Evolutionary conservation across 805 yeast species (phyloP).

Genomic region (Cyberlindnera mycetangii): DNA sequence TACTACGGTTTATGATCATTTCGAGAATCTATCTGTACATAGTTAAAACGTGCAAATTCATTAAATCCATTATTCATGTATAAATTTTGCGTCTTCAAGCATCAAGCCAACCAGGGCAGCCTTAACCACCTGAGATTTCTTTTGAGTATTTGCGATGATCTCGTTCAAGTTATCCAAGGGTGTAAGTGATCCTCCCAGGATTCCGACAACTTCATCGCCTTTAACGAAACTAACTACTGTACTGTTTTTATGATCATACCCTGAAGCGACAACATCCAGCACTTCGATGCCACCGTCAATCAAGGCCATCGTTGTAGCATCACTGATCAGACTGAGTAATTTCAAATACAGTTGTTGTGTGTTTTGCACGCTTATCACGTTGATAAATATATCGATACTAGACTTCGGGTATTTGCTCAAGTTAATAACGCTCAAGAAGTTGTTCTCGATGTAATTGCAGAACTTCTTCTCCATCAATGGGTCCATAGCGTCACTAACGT

Average conservation of each 20-base stretch:
- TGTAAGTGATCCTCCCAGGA: constrained; percentile 45
- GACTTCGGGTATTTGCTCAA: constrained; percentile 85
- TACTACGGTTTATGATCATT: background rate
- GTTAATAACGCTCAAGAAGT: constrained; percentile 36
- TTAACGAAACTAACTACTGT: constrained; percentile 50
- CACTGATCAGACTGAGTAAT: constrained; percentile 37
- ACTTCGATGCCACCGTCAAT: constrained; percentile 84
- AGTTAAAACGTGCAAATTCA: background rate
- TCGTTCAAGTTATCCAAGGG: constrained; percentile 13
- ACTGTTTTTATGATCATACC: constrained; percentile 42
- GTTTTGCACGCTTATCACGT: constrained; percentile 48
- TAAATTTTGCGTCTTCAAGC: constrained; percentile 7
- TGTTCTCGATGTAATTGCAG: constrained; percentile 38
- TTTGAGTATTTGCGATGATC: constrained; percentile 13
- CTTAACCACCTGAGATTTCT: constrained; percentile 13
- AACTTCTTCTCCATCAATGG: constrained; percentile 42
- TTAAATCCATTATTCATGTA: background rate
- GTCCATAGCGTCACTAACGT: constrained; percentile 29
- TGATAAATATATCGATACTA: constrained; percentile 73
- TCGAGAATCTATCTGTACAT: background rate
- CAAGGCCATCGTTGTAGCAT: constrained; percentile 62
- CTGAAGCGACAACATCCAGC: constrained; percentile 71
- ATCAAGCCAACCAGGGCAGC: constrained; percentile 13
- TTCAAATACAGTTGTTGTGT: constrained; percentile 32
- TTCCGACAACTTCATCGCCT: constrained; percentile 58